A percentile compares a stretch with the other conserved stretches of the same genome.
phyloP scores from a whole-genome alignment of 2,329 filamentous ascomycete species.

The Escovopsis sp. region DNA sequence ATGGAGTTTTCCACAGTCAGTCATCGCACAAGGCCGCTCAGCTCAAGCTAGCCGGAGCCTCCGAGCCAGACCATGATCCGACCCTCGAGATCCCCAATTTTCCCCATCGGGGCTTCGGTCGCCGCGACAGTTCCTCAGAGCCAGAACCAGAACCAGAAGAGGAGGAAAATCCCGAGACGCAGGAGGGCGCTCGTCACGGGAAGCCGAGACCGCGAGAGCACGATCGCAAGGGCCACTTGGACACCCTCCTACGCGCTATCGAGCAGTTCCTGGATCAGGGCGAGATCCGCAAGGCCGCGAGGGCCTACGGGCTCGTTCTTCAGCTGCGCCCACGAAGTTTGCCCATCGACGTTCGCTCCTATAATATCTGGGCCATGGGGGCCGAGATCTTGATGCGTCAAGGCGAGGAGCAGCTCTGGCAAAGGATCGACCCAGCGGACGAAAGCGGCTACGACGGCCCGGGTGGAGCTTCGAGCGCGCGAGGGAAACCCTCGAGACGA shows the following conservation, averaged over 20 bases:
- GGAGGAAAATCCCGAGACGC: background rate
- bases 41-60: conserved; percentile 37
- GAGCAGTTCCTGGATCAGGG: conserved; percentile 57
- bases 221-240: conserved; percentile 35
- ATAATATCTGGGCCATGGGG: conserved; percentile 67
- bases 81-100: conserved; percentile 28
- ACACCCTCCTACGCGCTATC: conserved; percentile 52
- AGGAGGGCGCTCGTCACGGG: background rate
- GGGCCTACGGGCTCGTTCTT: conserved; percentile 62
- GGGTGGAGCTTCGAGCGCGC: background rate
- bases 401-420: conserved; percentile 21
- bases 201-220: conserved; percentile 7
- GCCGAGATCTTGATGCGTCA: conserved; percentile 67
- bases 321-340: conserved; percentile 29
- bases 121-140: background rate
- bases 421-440: background rate
- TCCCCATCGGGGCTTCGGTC: conserved; percentile 30
- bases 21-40: conserved; percentile 32
- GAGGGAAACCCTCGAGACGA: conserved; percentile 3
- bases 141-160: too few species aligned
- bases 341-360: conserved; percentile 51
- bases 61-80: conserved; percentile 29
- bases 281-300: conserved; percentile 56
- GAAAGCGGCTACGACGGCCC: background rate
- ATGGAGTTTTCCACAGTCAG: conserved; percentile 27